Conservation (phyloP, 2,329 filamentous ascomycete genomes). For the Huntiella abstrusa region DNA sequence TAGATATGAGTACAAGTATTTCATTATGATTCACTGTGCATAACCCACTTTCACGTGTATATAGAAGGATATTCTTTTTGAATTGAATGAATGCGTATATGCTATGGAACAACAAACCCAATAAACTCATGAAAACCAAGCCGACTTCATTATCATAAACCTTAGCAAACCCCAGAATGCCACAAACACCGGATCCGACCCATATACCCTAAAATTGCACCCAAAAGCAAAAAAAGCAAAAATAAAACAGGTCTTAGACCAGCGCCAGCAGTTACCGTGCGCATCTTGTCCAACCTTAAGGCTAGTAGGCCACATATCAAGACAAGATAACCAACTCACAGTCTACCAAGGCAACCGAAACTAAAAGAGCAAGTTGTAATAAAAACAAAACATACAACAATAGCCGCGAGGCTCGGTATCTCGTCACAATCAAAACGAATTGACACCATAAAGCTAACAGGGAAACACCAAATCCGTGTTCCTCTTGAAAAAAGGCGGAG, state of each 20-base stretch:
- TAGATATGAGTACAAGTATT: no score
- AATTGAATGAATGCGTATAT: no score
- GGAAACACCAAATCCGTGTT: background rate
- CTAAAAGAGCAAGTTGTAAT: background rate
- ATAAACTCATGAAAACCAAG: slow-evolving; percentile 4
- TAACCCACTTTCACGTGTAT: no score
- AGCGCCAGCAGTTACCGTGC: background rate
- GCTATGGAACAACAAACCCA: background rate
- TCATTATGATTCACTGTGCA: no score
- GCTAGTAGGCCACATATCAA: no score
- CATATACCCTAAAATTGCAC: background rate
- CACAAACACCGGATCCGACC: slow-evolving; percentile 3
- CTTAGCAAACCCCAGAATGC: slow-evolving; percentile 6
- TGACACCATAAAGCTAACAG: slow-evolving; percentile 1
- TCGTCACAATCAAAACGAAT: slow-evolving; percentile 5
- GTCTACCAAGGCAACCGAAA: background rate
- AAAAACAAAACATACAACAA: slow-evolving; percentile 8
- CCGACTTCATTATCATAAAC: slow-evolving; percentile 11
- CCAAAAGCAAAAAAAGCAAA: slow-evolving; percentile 1
- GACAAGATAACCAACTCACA: background rate
- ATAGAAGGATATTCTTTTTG: no score
- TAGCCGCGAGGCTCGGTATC: slow-evolving; percentile 9
- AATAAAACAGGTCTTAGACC: background rate
- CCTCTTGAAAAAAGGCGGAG: no score
- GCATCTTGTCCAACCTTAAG: no score